phyloP scores from a whole-genome alignment of 2,329 filamentous ascomycete genomes.

The Huntiella abstrusa region DNA sequence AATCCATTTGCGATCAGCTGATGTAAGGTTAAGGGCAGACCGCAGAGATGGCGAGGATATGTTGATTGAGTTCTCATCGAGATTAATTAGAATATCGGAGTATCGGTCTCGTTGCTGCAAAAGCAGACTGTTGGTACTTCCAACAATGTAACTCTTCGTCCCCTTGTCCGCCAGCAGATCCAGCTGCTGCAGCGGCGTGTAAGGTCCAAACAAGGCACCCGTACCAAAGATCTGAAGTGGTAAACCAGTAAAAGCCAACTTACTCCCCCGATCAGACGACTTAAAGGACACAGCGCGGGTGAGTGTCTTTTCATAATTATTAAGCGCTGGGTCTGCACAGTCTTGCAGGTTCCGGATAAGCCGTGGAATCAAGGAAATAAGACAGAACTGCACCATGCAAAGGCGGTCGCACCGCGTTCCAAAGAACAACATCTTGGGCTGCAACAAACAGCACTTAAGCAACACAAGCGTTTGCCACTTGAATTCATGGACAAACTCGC shows the following conservation, averaged over 20 bases:
- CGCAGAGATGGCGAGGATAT: constrained; percentile 67
- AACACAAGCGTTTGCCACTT: constrained; percentile 86
- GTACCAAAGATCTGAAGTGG: constrained; percentile 91
- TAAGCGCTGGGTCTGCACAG: constrained; percentile 82
- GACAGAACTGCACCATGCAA: constrained; percentile 96
- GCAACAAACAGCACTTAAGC: constrained; percentile 80
- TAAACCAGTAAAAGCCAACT: constrained; percentile 85
- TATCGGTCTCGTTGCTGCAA: constrained; percentile 90
- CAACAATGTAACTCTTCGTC: constrained; percentile 93
- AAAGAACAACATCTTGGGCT: constrained; percentile 99
- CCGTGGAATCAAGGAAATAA: constrained; percentile 86
- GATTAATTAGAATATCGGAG: constrained; percentile 88
- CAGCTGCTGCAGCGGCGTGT: constrained; percentile 88
- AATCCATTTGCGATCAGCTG: constrained; percentile 85
- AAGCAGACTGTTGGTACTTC: constrained; percentile 86
- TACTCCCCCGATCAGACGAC: constrained; percentile 77
- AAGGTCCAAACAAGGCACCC: constrained; percentile 88
- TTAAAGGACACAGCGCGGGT: constrained; percentile 66
- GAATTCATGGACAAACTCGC: constrained; percentile 86
- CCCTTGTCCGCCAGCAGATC: constrained; percentile 83
- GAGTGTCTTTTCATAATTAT: constrained; percentile 59
- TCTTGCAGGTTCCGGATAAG: constrained; percentile 84
- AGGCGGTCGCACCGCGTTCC: constrained; percentile 87
- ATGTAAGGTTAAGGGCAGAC: constrained; percentile 56
- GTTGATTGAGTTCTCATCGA: constrained; percentile 74